Evolutionary conservation across 768 basidiomycete species (phyloP), one percentile per base, ranked within the genome.

Genomic region (Daedaleopsis sinensis): DNA sequence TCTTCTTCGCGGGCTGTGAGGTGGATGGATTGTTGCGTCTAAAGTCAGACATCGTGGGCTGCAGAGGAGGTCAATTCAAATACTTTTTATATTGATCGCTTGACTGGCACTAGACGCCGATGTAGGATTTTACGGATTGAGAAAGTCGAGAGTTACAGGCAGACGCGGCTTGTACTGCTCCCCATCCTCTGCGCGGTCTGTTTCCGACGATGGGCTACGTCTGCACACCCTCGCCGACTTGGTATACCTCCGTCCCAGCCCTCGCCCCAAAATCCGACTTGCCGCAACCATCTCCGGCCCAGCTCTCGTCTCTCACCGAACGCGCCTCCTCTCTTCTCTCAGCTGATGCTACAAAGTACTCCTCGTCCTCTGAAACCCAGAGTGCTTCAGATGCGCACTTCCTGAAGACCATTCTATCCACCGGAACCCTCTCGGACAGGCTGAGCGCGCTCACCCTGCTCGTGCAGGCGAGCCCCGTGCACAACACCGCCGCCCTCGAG

Each of bases 361-460:
- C 83, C 47, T 74, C 81, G 4, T 79, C 82, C 1, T 79, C 85
- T 1, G 80, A 78, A 2, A 80, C 64, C 27, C 67, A 84, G n/a
- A 64, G 71, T 48, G 73, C 86, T 5, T 88, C 94, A 5, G 95
- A 96, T 73, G 82, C 83, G 15, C 80, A 78, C 6, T 98, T 98
- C 77, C 81, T 98, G 48, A 80, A 87, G 53, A 91, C 91, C 68
- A 90, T 98, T 58, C 86, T 97, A 24, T 81, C 86, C 42, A 88
- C 88, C 24, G 96, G 96, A 58, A 98, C 96, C 3, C 85, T 96
- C 16, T 93, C 93, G 16, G 96, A 98, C 71, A 83, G 93, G 56
- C 84, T 98, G 1, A 93, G 93, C 64, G 96, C 96, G 0, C 79
- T 98, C 54, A 94, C 94, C 19, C 78, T 98, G 43, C 80, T 98